Conservation (phyloP, 768 basidiomycete genomes). For the Boletus tomentosulus region DNA sequence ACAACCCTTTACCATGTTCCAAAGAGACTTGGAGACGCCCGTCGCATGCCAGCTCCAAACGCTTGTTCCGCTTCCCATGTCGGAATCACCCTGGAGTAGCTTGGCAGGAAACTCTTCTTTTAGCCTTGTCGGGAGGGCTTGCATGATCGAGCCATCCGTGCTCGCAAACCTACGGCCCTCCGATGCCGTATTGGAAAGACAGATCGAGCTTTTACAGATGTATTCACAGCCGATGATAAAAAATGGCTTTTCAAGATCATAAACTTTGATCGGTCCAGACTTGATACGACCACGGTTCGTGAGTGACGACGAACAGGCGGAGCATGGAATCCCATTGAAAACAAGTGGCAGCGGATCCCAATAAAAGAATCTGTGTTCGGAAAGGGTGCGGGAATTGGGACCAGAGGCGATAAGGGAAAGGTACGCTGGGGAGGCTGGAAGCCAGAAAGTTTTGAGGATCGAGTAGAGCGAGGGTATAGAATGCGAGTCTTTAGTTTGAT, state of each 20-base stretch:
- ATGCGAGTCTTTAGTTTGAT: constrained; percentile 40
- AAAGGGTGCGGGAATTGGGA: constrained; percentile 64
- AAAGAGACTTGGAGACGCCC: constrained; percentile 66
- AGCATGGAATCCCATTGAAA: constrained; percentile 78
- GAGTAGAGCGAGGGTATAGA: constrained; percentile 70
- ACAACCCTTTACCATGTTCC: constrained; percentile 67
- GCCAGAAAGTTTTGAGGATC: constrained; percentile 79
- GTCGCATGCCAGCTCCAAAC: constrained; percentile 78
- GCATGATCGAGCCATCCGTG: constrained; percentile 68
- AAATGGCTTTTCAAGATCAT: constrained; percentile 76
- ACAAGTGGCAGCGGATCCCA: constrained; percentile 84
- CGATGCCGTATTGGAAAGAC: constrained; percentile 37
- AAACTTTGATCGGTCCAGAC: constrained; percentile 71
- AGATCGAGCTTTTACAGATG: constrained; percentile 51
- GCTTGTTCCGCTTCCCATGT: constrained; percentile 53
- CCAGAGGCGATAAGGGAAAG: constrained; percentile 70
- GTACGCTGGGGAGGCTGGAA: constrained; percentile 74
- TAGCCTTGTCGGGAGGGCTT: constrained; percentile 61
- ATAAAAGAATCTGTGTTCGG: constrained; percentile 77
- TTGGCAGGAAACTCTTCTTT: constrained; percentile 72
- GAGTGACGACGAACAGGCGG: constrained; percentile 56
- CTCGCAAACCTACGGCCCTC: constrained; percentile 68
- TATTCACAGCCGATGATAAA: constrained; percentile 86
- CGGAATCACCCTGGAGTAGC: constrained; percentile 52
- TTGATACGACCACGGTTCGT: constrained; percentile 68